phyloP scores from a whole-genome alignment of 1,139 yeast species.

The Blastobotrys proliferans region DNA sequence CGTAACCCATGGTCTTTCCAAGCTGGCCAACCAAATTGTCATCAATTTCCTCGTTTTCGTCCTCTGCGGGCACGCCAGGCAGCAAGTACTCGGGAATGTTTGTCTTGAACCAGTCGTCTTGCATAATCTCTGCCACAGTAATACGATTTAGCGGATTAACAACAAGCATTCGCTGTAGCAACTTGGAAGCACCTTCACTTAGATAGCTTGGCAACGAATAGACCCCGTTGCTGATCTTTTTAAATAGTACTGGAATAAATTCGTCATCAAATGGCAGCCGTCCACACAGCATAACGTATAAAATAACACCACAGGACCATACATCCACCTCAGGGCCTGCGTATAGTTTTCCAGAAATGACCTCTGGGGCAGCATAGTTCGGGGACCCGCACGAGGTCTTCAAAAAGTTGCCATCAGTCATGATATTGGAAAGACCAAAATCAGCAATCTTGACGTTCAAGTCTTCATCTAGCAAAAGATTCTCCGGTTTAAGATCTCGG shows the following conservation, averaged over 20 bases:
- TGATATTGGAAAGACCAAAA: constrained; percentile 90
- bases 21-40: constrained; percentile 77
- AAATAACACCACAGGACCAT: constrained; percentile 97
- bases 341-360: constrained; percentile 88
- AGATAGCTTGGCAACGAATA: constrained; percentile 88
- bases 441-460: constrained; percentile 95
- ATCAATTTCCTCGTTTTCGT: constrained; percentile 48
- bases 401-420: constrained; percentile 96
- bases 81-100: constrained; percentile 78
- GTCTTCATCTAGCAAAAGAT: constrained; percentile 82
- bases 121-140: constrained; percentile 89
- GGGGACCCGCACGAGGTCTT: constrained; percentile 98
- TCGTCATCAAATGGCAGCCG: constrained; percentile 97
- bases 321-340: constrained; percentile 99
- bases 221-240: constrained; percentile 92
- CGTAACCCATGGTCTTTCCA: constrained; percentile 88
- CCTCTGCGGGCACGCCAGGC: constrained; percentile 45
- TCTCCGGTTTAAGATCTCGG: constrained; percentile 93
- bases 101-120: constrained; percentile 91
- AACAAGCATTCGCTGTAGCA: constrained; percentile 88
- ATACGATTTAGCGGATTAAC: constrained; percentile 96
- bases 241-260: constrained; percentile 91
- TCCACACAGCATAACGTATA: constrained; percentile 96
- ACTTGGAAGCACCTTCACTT: constrained; percentile 80
- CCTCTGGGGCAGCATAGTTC: constrained; percentile 98